These are phyloP conservation scores for Polygonum aviculare DNA, from an alignment of 148 eudicot genomes.

Conservation along the genomic window DNA sequence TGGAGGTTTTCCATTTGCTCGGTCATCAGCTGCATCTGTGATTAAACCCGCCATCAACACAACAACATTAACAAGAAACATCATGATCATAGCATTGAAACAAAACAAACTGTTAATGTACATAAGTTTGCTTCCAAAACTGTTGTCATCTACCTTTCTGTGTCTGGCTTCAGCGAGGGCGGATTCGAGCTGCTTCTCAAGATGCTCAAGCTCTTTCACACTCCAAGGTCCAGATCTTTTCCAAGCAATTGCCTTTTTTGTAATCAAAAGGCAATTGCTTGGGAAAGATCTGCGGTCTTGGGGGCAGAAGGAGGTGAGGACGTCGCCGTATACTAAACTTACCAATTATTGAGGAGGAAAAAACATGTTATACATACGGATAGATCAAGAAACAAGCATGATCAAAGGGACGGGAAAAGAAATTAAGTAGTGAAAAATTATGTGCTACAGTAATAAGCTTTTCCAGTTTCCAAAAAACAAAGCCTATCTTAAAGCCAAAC, in stretches of 20 bases:
- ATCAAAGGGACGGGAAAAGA: not conserved
- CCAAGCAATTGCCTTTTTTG: conserved; percentile 69
- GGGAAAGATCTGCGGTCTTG: no score
- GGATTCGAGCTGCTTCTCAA: conserved; percentile 87
- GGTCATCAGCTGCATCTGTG: conserved; percentile 61
- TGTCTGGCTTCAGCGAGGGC: conserved; percentile 77
- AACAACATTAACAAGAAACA: not conserved
- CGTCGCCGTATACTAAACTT: not conserved
- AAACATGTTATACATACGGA: not conserved
- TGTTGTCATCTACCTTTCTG: conserved; percentile 51
- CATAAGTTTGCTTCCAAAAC: not conserved
- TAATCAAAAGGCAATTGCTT: not conserved
- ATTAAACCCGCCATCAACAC: conserved; percentile 13
- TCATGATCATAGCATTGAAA: not conserved
- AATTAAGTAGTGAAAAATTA: not conserved
- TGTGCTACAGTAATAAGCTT: not conserved
- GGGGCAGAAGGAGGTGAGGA: no score
- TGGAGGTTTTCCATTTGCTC: conserved; percentile 88
- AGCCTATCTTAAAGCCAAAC: not conserved
- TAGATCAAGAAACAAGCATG: no score
- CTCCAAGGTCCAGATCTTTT: conserved; percentile 71
- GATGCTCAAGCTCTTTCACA: conserved; percentile 71
- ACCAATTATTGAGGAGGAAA: not conserved
- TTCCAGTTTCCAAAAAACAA: not conserved
- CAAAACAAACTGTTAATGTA: not conserved